Evolutionary conservation across 345 rosid genomes (phyloP), one percentile per base, ranked within the genome.

Genomic region (Cardamine occulta): DNA sequence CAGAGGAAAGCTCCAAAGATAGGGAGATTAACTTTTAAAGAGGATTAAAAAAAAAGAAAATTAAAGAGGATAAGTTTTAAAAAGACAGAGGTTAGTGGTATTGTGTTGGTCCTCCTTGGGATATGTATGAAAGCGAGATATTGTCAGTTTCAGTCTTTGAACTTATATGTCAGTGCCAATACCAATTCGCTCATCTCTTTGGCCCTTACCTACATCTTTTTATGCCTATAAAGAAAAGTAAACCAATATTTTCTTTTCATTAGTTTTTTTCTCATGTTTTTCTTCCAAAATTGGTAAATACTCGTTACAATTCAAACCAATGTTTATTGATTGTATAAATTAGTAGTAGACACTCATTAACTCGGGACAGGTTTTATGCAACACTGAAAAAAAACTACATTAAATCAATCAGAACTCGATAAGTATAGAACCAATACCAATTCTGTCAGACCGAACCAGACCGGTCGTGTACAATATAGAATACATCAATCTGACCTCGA

Each of bases 91-190:
- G 59, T 64, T 54, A 76, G 71, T 63, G 75, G 66, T 42, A 11
- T 32, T 54, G 80, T 70, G 44, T 63, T 70, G 80, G 80, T 13
- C 40, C 66, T 70, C 18, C 18, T 63, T 55, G 75, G 72, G 71
- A 77, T 63, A 63, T 70, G 71, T 24, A 56, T 4, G 54, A 77
- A 56, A 70, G 61, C 31, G 32, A 63, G 32, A 54, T 70, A 35
- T 69, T 76, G 80, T 77, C 75, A 77, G 76, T 77, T 76, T 35
- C 37, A 62, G 40, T 54, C 26, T 62, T 63, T 76, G 39, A 69
- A 54, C 56, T 63, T 63, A 35, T 55, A 35, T 70, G 80, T 70
- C 66, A 63, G 70, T 76, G 72, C 24, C 28, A 55, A 70, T 77
- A 37, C 52, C 75, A 70, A 9, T 63, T 54, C 32, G 4, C 28